Conservation (phyloP, 2,329 filamentous ascomycete species). For the Penicillium palitans region DNA sequence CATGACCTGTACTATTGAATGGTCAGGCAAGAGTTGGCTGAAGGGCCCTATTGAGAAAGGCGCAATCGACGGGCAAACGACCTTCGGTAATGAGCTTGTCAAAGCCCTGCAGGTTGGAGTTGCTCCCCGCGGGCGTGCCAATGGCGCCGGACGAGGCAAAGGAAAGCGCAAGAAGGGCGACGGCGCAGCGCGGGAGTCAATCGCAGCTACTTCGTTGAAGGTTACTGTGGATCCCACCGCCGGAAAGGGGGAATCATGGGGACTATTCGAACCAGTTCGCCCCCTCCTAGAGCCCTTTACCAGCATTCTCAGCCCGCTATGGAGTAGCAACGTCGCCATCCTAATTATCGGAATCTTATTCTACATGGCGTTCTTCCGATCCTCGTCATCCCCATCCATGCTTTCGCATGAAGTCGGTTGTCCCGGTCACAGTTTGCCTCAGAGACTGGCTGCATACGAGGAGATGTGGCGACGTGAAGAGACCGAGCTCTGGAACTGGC, state of each 20-base stretch:
- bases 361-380: slow-evolving; percentile 70
- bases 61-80: slow-evolving; percentile 81
- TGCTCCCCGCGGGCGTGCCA: slow-evolving; percentile 61
- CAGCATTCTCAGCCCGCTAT: slow-evolving; percentile 68
- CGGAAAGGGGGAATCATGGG: slow-evolving; percentile 63
- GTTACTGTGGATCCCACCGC: slow-evolving; percentile 41
- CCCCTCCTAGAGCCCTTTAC: slow-evolving; percentile 67
- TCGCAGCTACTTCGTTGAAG: slow-evolving; percentile 47
- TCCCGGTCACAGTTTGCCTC: slow-evolving; percentile 51
- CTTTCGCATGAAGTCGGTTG: slow-evolving; percentile 41
- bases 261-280: slow-evolving; percentile 75
- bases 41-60: slow-evolving; percentile 96
- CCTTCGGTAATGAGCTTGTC: slow-evolving; percentile 79
- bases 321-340: slow-evolving; percentile 76
- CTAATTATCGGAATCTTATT: slow-evolving; percentile 71
- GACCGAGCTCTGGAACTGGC: slow-evolving; percentile 87
- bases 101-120: slow-evolving; percentile 72
- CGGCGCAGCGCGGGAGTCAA: slow-evolving; percentile 34
- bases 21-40: slow-evolving; percentile 97
- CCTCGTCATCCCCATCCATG: slow-evolving; percentile 35
- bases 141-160: slow-evolving; percentile 55
- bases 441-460: slow-evolving; percentile 80
- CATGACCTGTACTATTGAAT: slow-evolving; percentile 88
- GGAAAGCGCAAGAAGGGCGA: slow-evolving; percentile 62
- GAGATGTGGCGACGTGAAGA: slow-evolving; percentile 90